Evolutionary conservation across 2,329 filamentous ascomycete genomes (phyloP), one percentile per base, ranked within the genome.

Genomic region (Botrytis fragariae): DNA sequence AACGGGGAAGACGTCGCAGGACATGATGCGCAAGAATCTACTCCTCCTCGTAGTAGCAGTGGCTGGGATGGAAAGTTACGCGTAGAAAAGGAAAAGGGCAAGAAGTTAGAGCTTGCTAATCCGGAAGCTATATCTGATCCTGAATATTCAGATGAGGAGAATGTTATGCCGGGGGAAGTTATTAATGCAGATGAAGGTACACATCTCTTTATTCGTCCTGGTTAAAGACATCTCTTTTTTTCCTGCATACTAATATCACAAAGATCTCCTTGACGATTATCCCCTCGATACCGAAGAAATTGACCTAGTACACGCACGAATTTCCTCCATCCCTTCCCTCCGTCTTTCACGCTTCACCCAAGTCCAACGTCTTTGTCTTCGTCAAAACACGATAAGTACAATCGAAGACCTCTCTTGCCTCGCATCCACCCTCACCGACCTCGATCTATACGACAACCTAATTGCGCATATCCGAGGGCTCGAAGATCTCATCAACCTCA

Each of bases 391-490:
- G 77, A 96, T 99, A 81, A 87, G 92, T 76, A 85, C 90, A 67
- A 93, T 98, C 81, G 90, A 94, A 44, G 90, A 95, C 14, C 90
- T 97, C 7, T 85, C 87, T 6, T 83, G 83, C 51, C 84, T 97
- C 71, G 90, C 89, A 48, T 81, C 84, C 3, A 93, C 90, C 0
- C 85, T 99, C 59, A 84, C 89, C 79, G 96, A 99, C 74, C 88
- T 99, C 69, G 96, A 99, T 79, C 88, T 99, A 74, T 99, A 99
- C 85, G 96, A 99, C 84, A 99, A 99, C 83, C 87, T 97, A 29
- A 94, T 99, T 78, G 89, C 90, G 18, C 94, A 97, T 82, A 90
- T 98, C 82, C 91, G 91, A 77, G 93, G 93, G 44, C 87, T 99
- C 63, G 94, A 98, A 71, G 86, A 89, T 63, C 89, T 98, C 73